These are phyloP conservation scores for Petunia axillaris DNA, from an alignment of 257 asterid genomes.

Conservation along the genomic window DNA sequence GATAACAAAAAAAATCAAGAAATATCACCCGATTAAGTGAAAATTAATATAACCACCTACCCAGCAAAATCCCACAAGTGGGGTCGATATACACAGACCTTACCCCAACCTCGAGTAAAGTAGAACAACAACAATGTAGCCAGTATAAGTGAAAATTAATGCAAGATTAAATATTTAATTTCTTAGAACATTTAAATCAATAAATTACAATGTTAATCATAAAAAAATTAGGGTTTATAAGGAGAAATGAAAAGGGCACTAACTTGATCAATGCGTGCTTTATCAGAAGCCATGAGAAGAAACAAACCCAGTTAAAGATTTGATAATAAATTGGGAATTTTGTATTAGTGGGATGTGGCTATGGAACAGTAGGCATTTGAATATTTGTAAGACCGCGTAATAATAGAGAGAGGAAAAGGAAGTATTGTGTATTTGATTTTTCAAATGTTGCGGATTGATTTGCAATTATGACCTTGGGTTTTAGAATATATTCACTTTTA, in stretches of 20 bases:
- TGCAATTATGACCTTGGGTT: background rate
- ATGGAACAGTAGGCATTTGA: background rate
- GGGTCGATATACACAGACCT: background rate
- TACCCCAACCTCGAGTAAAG: background rate
- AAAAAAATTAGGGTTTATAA: background rate
- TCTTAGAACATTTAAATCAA: background rate
- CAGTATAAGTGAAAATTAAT: no score
- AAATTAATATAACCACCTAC: background rate
- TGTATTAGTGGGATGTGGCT: background rate
- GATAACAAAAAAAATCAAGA: background rate
- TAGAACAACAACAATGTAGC: background rate
- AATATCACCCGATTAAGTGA: background rate
- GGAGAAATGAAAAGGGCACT: constrained; percentile 9
- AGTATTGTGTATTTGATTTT: background rate
- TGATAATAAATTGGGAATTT: background rate
- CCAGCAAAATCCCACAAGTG: background rate
- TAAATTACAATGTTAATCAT: background rate
- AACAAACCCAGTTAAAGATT: background rate
- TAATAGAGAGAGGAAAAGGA: background rate
- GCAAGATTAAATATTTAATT: background rate
- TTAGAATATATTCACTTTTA: background rate
- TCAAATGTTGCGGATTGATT: constrained; percentile 5
- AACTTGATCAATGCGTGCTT: constrained; percentile 47
- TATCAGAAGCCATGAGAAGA: constrained; percentile 55
- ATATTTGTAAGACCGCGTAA: constrained; percentile 8